Percentiles rank a stretch among this genome's conserved stretches.
phyloP scores from a whole-genome alignment of 2,329 filamentous ascomycete genomes.

The Corniculantispora saksenae region DNA sequence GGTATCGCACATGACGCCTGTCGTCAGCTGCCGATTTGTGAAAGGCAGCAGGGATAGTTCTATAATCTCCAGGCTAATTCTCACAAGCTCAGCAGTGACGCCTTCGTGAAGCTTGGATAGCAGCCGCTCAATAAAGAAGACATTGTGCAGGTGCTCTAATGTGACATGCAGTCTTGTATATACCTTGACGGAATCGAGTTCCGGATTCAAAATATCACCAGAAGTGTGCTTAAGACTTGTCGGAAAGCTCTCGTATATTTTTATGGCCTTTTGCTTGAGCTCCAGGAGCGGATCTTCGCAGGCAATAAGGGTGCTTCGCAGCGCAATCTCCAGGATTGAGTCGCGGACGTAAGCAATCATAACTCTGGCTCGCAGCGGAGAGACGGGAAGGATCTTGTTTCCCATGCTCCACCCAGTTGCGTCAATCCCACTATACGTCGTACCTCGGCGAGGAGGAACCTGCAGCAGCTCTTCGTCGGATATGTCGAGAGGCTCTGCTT shows the following conservation, averaged over 20 bases:
- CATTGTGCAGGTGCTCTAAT: conserved; percentile 54
- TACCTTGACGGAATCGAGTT: conserved; percentile 40
- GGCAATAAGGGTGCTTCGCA: conserved; percentile 34
- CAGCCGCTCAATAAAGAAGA: conserved; percentile 59
- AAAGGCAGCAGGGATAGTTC: conserved; percentile 46
- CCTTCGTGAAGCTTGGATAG: conserved; percentile 44
- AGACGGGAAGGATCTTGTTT: conserved; percentile 32
- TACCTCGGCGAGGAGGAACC: conserved; percentile 27
- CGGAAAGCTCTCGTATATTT: conserved; percentile 47
- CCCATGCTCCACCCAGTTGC: conserved; percentile 41
- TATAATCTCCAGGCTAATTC: conserved; percentile 48
- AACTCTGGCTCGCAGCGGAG: conserved; percentile 29
- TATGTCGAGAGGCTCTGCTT: conserved; percentile 42
- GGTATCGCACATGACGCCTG: conserved; percentile 39
- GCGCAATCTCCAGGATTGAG: conserved; percentile 32
- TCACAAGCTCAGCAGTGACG: conserved; percentile 40
- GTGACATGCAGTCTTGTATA: conserved; percentile 48
- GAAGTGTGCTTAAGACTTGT: conserved; percentile 52
- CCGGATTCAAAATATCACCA: conserved; percentile 49
- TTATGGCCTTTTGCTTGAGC: conserved; percentile 47
- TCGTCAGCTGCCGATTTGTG: conserved; percentile 47
- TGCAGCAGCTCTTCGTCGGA: conserved; percentile 38
- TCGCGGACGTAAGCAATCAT: conserved; percentile 29
- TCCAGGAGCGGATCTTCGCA: conserved; percentile 42
- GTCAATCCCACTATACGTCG: conserved; percentile 28